Conservation (phyloP, 1,284 basidiomycete genomes). For the Anthracocystis walkeri region DNA sequence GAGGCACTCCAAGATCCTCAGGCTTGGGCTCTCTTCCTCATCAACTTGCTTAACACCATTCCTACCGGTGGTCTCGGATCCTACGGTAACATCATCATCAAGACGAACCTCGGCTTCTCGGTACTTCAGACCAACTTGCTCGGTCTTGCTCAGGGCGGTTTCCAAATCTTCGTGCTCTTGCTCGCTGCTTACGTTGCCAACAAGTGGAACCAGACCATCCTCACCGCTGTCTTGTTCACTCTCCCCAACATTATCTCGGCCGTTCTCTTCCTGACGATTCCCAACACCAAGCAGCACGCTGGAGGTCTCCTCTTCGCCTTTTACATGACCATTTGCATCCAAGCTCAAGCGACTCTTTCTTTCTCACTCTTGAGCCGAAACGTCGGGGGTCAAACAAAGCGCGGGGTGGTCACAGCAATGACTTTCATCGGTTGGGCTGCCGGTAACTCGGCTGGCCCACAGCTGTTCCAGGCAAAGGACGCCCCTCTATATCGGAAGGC, state of each 20-base stretch:
- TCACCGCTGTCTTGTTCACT: slow-evolving; percentile 48
- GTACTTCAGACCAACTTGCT: slow-evolving; percentile 61
- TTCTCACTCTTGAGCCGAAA: slow-evolving; percentile 71
- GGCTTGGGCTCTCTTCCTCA: slow-evolving; percentile 60
- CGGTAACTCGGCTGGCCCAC: slow-evolving; percentile 58
- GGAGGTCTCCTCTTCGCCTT: slow-evolving; percentile 48
- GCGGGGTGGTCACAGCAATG: slow-evolving; percentile 42
- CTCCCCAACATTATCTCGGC: slow-evolving; percentile 57
- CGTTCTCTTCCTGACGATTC: slow-evolving; percentile 58
- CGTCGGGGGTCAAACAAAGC: slow-evolving; percentile 65
- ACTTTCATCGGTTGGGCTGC: slow-evolving; percentile 57
- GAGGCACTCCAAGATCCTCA: slow-evolving; percentile 73
- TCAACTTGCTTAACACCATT: slow-evolving; percentile 74
- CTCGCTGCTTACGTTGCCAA: slow-evolving; percentile 36
- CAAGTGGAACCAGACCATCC: slow-evolving; percentile 63
- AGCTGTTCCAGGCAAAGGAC: slow-evolving; percentile 54
- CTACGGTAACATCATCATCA: slow-evolving; percentile 73
- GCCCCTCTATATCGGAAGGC: slow-evolving; percentile 70
- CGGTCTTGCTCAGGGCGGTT: slow-evolving; percentile 57
- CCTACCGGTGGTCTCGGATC: slow-evolving; percentile 72
- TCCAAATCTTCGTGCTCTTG: slow-evolving; percentile 49
- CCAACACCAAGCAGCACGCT: slow-evolving; percentile 33
- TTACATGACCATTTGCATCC: slow-evolving; percentile 43
- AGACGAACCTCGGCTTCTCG: slow-evolving; percentile 63
- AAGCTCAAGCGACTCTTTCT: slow-evolving; percentile 54